Conservation (phyloP, 345 rosid genomes). For the Populus alba region DNA sequence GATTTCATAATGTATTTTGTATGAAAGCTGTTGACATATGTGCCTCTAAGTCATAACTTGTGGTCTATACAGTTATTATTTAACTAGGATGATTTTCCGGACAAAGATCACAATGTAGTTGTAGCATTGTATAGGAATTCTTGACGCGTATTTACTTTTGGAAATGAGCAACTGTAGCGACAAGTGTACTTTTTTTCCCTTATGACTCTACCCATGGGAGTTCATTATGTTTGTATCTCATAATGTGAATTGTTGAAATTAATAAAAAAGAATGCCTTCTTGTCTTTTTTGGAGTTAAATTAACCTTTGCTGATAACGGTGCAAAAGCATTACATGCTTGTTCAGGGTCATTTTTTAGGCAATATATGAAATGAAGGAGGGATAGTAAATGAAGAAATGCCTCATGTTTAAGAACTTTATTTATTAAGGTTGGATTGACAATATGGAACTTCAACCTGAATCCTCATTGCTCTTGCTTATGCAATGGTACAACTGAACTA, state of each 20-base stretch:
- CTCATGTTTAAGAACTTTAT: not conserved
- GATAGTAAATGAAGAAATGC: not conserved
- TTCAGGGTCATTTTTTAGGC: not conserved
- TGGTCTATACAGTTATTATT: conserved; percentile 5
- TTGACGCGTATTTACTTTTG: conserved; percentile 1
- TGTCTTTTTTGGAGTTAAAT: not conserved
- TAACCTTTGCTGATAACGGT: not conserved
- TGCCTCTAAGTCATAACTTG: conserved; percentile 11
- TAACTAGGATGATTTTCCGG: not conserved
- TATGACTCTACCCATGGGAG: not conserved
- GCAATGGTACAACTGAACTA: not conserved
- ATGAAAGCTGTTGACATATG: conserved; percentile 10
- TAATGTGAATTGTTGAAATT: not conserved
- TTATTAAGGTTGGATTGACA: not conserved
- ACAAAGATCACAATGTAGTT: conserved; percentile 14
- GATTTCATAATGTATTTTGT: conserved; percentile 3
- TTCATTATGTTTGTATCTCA: not conserved
- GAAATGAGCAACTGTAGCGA: conserved; percentile 11
- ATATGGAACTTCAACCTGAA: not conserved
- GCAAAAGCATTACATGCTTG: not conserved
- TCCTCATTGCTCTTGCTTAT: not conserved
- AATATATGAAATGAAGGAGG: not conserved
- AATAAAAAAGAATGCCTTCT: not conserved
- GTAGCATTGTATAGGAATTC: conserved; percentile 28
- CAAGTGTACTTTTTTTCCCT: not conserved